These are phyloP conservation scores for Nematocida minor DNA, from an alignment of 371 early-diverging fungal genomes.

Conservation along the genomic window DNA sequence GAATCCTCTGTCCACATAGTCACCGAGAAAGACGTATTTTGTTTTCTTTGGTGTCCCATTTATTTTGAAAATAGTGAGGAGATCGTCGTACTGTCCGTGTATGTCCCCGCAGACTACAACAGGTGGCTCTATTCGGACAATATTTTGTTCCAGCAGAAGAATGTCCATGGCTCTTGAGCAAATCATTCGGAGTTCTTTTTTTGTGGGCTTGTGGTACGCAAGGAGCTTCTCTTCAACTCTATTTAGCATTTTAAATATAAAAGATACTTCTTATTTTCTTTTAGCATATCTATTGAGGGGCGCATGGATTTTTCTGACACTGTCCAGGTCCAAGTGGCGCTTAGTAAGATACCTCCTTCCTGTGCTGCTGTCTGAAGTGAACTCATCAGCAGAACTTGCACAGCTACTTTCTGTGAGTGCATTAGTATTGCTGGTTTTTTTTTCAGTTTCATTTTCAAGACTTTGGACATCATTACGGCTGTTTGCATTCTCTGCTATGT, in stretches of 20 bases:
- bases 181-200: slow-evolving; percentile 72
- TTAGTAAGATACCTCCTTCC: slow-evolving; percentile 1
- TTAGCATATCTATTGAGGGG: background rate
- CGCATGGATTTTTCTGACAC: background rate
- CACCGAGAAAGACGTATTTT: slow-evolving; percentile 64
- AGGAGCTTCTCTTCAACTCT: slow-evolving; percentile 49
- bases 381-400: background rate
- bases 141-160: slow-evolving; percentile 60
- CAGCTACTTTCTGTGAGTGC: background rate
- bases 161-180: slow-evolving; percentile 57
- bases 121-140: slow-evolving; percentile 52
- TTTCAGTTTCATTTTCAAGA: background rate
- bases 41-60: slow-evolving; percentile 74
- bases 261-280: slow-evolving; percentile 6
- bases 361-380: background rate
- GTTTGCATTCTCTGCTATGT: background rate
- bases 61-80: slow-evolving; percentile 91
- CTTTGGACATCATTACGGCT: background rate
- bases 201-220: slow-evolving; percentile 68
- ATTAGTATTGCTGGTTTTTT: background rate
- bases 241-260: slow-evolving; percentile 14
- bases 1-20: slow-evolving; percentile 65
- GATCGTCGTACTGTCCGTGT: slow-evolving; percentile 94
- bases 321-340: background rate
- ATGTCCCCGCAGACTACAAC: slow-evolving; percentile 80